Percentiles rank a stretch among this genome's conserved stretches.
These are phyloP conservation scores for Nepenthes mirabilis DNA, from an alignment of 148 eudicot species.

Conservation along the genomic window DNA sequence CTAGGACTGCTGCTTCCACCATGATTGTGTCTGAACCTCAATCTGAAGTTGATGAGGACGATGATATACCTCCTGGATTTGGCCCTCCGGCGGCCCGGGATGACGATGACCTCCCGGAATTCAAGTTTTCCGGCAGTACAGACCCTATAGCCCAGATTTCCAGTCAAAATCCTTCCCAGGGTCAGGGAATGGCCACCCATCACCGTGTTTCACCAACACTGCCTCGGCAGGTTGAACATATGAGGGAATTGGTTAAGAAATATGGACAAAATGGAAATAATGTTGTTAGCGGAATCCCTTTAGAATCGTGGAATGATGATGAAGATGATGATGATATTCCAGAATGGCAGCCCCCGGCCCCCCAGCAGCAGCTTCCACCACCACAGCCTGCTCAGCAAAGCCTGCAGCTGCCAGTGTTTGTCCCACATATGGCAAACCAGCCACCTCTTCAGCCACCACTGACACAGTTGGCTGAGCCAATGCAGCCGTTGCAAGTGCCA, in stretches of 20 bases:
- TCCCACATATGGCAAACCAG: constrained; percentile 11
- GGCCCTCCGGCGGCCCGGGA: constrained; percentile 62
- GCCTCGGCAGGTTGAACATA: constrained; percentile 40
- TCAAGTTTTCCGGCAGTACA: constrained; percentile 45
- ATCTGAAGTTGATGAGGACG: constrained; percentile 34
- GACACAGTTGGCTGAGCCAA: constrained; percentile 5
- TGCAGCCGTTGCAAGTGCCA: constrained; percentile 23
- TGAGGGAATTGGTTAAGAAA: constrained; percentile 66
- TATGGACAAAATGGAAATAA: constrained; percentile 52
- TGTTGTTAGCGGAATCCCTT: constrained; percentile 14
- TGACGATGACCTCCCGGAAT: constrained; percentile 91
- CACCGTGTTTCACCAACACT: constrained; percentile 10
- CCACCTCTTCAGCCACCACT: constrained; percentile 7
- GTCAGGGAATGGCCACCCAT: constrained; percentile 6
- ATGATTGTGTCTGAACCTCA: constrained; percentile 11
- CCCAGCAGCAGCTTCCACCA: constrained; percentile 7
- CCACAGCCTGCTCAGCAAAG: constrained; percentile 3
- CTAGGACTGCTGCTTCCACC: constrained; percentile 16
- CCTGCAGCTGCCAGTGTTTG: neutral
- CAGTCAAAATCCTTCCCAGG: constrained; percentile 5
- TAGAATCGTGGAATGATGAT: constrained; percentile 60
- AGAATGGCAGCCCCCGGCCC: constrained; percentile 74
- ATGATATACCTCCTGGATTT: constrained; percentile 85
- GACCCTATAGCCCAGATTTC: constrained; percentile 10
- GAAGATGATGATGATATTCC: constrained; percentile 96